Conservation (phyloP, 2,329 filamentous ascomycete species). For the Pestalotiopsis sp. region DNA sequence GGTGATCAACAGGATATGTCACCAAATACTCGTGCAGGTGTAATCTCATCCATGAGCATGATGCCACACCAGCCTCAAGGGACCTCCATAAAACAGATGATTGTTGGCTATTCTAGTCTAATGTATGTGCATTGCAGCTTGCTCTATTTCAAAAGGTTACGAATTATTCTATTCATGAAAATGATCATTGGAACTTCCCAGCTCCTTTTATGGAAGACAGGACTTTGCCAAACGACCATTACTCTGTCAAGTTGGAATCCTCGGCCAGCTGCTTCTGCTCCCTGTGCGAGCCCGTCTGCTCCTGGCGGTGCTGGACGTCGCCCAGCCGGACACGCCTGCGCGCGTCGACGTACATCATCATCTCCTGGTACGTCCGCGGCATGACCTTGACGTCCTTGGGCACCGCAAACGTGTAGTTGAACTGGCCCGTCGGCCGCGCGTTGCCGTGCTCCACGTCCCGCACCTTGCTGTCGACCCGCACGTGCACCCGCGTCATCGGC, state of each 20-base stretch:
- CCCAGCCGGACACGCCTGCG: constrained; percentile 37
- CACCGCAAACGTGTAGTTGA: constrained; percentile 65
- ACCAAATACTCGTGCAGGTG: too few relatives aligned
- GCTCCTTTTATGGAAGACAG: background rate
- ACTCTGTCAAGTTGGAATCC: constrained; percentile 25
- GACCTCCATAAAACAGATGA: too few relatives aligned
- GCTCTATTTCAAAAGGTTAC: too few relatives aligned
- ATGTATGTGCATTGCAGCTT: too few relatives aligned
- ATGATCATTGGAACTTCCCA: background rate
- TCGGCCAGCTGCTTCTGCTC: constrained; percentile 14
- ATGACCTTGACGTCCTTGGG: constrained; percentile 37
- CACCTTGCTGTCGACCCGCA: constrained; percentile 71
- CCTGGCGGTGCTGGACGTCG: constrained; percentile 27
- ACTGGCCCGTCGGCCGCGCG: constrained; percentile 69
- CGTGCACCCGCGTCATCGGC: constrained; percentile 56
- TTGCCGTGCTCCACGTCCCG: constrained; percentile 63
- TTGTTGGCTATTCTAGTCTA: too few relatives aligned
- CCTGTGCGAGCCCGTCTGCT: constrained; percentile 17
- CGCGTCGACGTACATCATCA: constrained; percentile 45
- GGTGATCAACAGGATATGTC: too few relatives aligned
- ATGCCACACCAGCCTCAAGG: too few relatives aligned
- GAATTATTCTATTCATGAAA: background rate
- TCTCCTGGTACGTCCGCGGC: constrained; percentile 24
- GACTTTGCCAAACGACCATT: background rate
- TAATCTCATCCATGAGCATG: too few relatives aligned